phyloP scores from a whole-genome alignment of 306 rosid species.

The Quercus gilva region DNA sequence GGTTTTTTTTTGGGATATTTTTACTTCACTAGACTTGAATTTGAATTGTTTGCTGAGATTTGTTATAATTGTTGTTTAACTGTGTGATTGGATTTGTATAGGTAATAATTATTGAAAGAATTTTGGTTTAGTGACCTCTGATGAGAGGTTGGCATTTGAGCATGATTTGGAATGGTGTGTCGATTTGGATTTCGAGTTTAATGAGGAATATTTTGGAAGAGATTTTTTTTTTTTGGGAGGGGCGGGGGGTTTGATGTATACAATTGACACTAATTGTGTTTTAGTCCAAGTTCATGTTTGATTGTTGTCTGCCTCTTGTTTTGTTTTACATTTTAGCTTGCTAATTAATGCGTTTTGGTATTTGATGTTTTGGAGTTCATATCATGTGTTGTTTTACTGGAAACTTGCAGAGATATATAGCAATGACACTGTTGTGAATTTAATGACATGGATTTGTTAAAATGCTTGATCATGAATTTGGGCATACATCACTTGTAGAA shows the following conservation, averaged over 20 bases:
- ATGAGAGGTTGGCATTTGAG: neutral
- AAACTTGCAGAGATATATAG: neutral
- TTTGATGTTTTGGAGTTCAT: neutral
- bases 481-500: neutral
- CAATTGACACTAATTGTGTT: neutral
- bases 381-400: neutral
- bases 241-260: neutral
- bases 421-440: neutral
- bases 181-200: neutral
- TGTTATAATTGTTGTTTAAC: neutral
- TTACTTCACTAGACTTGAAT: neutral
- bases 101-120: neutral
- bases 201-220: neutral
- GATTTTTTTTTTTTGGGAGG: neutral
- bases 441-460: neutral
- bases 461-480: neutral
- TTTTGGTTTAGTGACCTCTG: neutral
- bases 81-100: neutral
- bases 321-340: neutral
- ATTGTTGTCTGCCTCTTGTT: neutral
- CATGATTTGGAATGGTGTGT: neutral
- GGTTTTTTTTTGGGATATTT: neutral
- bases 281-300: neutral
- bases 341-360: neutral
- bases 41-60: neutral